These are phyloP conservation scores for Fusarium sp. DNA, from an alignment of 2,329 filamentous ascomycete species.

Conservation along the genomic window DNA sequence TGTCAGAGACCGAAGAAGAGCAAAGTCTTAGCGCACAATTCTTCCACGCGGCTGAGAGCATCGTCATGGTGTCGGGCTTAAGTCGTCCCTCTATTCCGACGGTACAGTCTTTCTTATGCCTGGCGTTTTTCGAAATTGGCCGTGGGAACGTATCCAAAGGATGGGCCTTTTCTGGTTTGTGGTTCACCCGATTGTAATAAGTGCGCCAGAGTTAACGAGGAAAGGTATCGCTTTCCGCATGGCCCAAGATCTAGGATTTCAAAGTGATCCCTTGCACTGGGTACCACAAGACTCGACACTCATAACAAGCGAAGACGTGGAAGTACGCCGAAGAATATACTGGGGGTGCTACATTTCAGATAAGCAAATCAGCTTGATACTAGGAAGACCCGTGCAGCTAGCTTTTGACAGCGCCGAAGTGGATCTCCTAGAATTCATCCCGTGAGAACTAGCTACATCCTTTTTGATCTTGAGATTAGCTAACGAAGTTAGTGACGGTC, in stretches of 20 bases:
- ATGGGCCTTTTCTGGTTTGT: conserved; percentile 9
- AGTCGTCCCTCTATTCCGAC: conserved; percentile 8
- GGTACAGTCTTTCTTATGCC: not conserved
- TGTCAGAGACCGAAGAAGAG: not conserved
- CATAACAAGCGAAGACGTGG: conserved; percentile 1
- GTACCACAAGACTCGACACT: conserved; percentile 6
- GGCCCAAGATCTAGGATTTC: conserved; percentile 3
- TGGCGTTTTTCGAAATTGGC: conserved; percentile 8
- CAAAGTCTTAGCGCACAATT: not conserved
- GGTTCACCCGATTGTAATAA: accelerated
- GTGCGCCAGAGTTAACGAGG: accelerated
- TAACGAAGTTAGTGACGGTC: not conserved
- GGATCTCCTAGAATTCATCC: not conserved
- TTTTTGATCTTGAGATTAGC: accelerated
- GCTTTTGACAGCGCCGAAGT: conserved; percentile 2
- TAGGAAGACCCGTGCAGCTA: not conserved
- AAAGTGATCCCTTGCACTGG: conserved; percentile 16
- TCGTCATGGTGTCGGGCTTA: not conserved
- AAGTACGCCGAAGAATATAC: conserved; percentile 7
- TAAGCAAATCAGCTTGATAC: conserved; percentile 2
- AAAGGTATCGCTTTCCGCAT: conserved; percentile 13
- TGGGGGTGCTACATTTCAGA: conserved; percentile 18
- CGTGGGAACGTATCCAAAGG: conserved; percentile 5
- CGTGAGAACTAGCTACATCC: not conserved
- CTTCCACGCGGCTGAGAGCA: conserved; percentile 4